Conservation (phyloP, 2,329 filamentous ascomycete species). For the Didymella sp. region DNA sequence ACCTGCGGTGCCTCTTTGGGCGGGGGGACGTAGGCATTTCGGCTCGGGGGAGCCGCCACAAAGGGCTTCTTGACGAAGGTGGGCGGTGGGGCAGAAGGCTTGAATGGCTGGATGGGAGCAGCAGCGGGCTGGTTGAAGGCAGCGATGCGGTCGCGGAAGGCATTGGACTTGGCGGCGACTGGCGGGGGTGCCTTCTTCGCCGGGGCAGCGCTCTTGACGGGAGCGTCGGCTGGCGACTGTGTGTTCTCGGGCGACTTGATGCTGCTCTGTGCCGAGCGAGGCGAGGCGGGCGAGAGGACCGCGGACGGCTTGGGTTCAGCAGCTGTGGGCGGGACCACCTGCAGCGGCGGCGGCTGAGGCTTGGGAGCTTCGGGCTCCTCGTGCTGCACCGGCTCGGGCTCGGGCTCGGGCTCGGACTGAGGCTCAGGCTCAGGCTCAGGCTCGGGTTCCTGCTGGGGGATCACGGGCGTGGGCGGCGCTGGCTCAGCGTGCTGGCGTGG, state of each 20-base stretch:
- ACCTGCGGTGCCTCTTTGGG: slow-evolving; percentile 73
- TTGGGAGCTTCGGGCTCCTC: slow-evolving; percentile 46
- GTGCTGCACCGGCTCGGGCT: slow-evolving; percentile 26
- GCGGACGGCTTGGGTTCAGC: slow-evolving; percentile 32
- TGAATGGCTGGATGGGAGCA: slow-evolving; percentile 87
- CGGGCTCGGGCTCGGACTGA: slow-evolving; percentile 40
- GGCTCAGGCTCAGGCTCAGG: slow-evolving; percentile 36
- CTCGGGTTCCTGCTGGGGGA: slow-evolving; percentile 39
- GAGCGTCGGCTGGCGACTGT: slow-evolving; percentile 42
- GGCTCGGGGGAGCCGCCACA: slow-evolving; percentile 90
- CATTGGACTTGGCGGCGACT: slow-evolving; percentile 78
- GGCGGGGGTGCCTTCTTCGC: slow-evolving; percentile 69
- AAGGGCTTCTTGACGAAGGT: slow-evolving; percentile 96
- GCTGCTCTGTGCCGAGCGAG: slow-evolving; percentile 35
- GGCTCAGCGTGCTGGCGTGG: slow-evolving; percentile 56
- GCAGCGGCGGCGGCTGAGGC: slow-evolving; percentile 48
- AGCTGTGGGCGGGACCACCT: slow-evolving; percentile 33
- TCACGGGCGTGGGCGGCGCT: slow-evolving; percentile 37
- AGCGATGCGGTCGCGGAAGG: slow-evolving; percentile 94
- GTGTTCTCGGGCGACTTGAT: slow-evolving; percentile 28
- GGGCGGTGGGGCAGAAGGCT: slow-evolving; percentile 66
- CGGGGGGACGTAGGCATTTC: slow-evolving; percentile 88
- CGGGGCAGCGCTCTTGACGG: slow-evolving; percentile 49
- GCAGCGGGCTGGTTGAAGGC: slow-evolving; percentile 93
- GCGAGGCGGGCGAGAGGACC: slow-evolving; percentile 39